A percentile compares a stretch with the other conserved stretches of the same genome.
Conservation (phyloP, 352 stramenopile species). For the Phytophthora rubi region DNA sequence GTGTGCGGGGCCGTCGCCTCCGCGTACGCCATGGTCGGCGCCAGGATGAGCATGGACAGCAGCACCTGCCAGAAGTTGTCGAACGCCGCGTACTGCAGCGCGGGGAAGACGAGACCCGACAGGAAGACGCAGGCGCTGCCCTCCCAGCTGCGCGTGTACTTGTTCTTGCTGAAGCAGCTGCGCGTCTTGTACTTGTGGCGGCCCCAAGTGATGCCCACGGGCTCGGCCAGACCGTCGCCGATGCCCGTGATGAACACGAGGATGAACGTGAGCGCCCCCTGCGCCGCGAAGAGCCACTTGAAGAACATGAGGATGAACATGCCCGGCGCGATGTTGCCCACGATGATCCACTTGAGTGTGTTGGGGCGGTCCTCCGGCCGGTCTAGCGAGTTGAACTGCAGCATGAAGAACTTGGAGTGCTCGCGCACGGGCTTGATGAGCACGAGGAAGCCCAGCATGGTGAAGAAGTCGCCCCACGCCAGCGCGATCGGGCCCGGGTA, state of each 20-base stretch:
- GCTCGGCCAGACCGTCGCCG: slow-evolving; percentile 77
- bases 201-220: slow-evolving; percentile 81
- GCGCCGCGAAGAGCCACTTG: slow-evolving; percentile 79
- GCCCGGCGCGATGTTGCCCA: slow-evolving; percentile 75
- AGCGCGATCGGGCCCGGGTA: slow-evolving; percentile 65
- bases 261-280: slow-evolving; percentile 68
- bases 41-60: slow-evolving; percentile 78
- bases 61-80: slow-evolving; percentile 80
- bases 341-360: slow-evolving; percentile 89
- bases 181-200: slow-evolving; percentile 89
- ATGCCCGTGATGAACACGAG: slow-evolving; percentile 88
- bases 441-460: slow-evolving; percentile 79
- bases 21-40: slow-evolving; percentile 83
- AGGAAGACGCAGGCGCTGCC: slow-evolving; percentile 79
- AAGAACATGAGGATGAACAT: slow-evolving; percentile 87
- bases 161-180: slow-evolving; percentile 83
- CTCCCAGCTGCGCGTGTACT: slow-evolving; percentile 88
- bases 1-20: slow-evolving; percentile 85
- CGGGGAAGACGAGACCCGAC: slow-evolving; percentile 74
- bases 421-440: slow-evolving; percentile 88
- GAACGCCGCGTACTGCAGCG: slow-evolving; percentile 80
- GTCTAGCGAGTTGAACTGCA: slow-evolving; percentile 90
- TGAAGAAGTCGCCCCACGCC: slow-evolving; percentile 87
- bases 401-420: slow-evolving; percentile 85
- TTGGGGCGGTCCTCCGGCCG: slow-evolving; percentile 83